Percentiles rank a stretch among this genome's conserved stretches.
These are phyloP conservation scores for Coelastrella sp. DNA, from an alignment of 139 green algal genomes.

Conservation along the genomic window DNA sequence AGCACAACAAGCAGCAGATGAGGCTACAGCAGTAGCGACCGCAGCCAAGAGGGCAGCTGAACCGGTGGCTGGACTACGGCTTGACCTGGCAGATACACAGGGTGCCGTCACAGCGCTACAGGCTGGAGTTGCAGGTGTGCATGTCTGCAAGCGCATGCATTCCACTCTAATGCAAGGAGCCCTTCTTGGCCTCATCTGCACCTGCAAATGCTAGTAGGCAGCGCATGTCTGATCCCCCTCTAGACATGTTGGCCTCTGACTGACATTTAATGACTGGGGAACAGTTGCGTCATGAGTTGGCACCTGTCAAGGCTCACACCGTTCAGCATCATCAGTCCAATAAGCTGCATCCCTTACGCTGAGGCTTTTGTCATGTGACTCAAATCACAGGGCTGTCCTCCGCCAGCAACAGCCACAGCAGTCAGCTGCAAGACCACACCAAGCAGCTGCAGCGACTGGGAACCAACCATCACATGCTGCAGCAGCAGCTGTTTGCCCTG, in stretches of 20 bases:
- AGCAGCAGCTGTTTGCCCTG: conserved; percentile 33
- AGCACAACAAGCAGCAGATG: not conserved
- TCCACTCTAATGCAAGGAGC: not conserved
- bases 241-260: too few species aligned
- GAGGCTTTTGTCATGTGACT: not conserved
- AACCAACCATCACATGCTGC: not conserved
- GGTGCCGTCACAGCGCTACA: conserved; percentile 27
- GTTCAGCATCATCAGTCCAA: too few species aligned
- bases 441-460: not conserved
- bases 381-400: not conserved
- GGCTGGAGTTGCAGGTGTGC: not conserved
- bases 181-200: not conserved
- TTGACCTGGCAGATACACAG: not conserved
- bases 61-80: not conserved
- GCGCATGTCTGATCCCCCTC: too few species aligned
- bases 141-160: not conserved
- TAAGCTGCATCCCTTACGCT: not conserved
- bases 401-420: not conserved
- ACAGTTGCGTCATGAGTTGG: too few species aligned
- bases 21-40: not conserved
- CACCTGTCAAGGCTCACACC: too few species aligned
- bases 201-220: not conserved
- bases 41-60: not conserved
- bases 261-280: too few species aligned
- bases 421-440: not conserved